Base-by-base conservation (phyloP, 331 rosid genomes). In the Malus hybrid region DNA sequence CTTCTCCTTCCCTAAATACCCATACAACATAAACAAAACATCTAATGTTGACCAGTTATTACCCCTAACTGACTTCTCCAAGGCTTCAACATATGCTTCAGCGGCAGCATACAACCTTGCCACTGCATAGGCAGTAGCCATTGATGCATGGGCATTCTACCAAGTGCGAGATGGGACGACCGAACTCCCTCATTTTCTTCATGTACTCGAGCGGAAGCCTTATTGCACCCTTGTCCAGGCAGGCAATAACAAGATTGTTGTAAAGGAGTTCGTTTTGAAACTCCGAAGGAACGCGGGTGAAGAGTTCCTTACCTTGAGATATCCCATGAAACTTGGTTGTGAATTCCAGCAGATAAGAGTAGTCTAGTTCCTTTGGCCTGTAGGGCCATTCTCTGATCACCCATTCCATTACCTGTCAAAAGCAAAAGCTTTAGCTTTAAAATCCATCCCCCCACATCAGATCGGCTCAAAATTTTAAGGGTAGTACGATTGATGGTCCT, bases 351-450 rank as follows among this genome's bases (percentile, higher is more conserved):
- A 94, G 86, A 66, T 84, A 92, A 70, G 97, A 92, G 82, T 92
- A 94, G 81, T 94, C 97, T 56, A 92, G 77, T 42, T 94, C 97
- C 65, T 70, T 90, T 42, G 88, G 91, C 82, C 81, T 86, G 62
- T 90, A 94, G 2, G 99, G 99, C 65, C 83, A 84, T 79, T 94
- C 97, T 81, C 97, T 86, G 73, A 95, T 84, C 85, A 90, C 90
- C 97, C 99, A 95, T 79, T 92, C 97, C 99, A 90, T 92, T 34
- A 89, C 96, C 97, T 95, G 87, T 76, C 79, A 77, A 79, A 72
- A 84, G 20, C 28, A 80, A 81, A 57, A 59, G 27, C 18, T 29
- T 34, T 16, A 77, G 34, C 69, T 44, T 57, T 31, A 71, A 57
- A 50, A 64, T 65, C 54, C 62, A 48, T 44, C 44, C 15, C 62